Evolutionary conservation across 306 rosid species (phyloP), one percentile per base, ranked within the genome.

Genomic region (Notholithocarpus densiflorus): DNA sequence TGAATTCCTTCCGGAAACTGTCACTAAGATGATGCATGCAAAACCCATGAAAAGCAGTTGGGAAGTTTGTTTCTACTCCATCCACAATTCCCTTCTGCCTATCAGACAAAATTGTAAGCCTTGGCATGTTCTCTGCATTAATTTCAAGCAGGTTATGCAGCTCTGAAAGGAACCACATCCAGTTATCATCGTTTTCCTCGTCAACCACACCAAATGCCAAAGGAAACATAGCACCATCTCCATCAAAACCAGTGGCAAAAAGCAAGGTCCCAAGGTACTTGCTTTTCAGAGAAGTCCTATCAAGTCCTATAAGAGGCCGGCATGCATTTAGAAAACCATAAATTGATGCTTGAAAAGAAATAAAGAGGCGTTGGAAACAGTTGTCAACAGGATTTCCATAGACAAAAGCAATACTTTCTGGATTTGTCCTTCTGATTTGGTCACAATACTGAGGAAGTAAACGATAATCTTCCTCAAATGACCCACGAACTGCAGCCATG

Each of bases 81-180:
- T 88, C 88, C 11, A 85, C 87, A 52, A 88, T 79, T 23, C 88
- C 85, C 66, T 88, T 84, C 56, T 81, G 86, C 60, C 89, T 81
- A 60, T 88, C 89, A 1, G 91, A 88, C 81, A 88, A 59, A 72
- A 88, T 81, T 24, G 91, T 88, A 48, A 88, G 87, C 73, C 87
- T 83, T 26, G 91, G 91, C 87, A 83, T 85, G 78, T 85, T 78
- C 71, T 85, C 91, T 1, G 83, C 84, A 62, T 85, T 80, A 31
- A 72, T 81, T 82, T 88, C 91, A 45, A 88, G 91, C 34, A 88
- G 81, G 60, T 54, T 78, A 68, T 80, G 91, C 66, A 88, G 78
- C 86, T 85, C 87, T 0, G 86, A 81, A 69, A 88, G 87, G 70
- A 88, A 88, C 91, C 91, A 88, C 89, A 78, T 79, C 91, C 91